Conservation (phyloP, 805 yeast species). For the Jamesozyma lodderae region DNA sequence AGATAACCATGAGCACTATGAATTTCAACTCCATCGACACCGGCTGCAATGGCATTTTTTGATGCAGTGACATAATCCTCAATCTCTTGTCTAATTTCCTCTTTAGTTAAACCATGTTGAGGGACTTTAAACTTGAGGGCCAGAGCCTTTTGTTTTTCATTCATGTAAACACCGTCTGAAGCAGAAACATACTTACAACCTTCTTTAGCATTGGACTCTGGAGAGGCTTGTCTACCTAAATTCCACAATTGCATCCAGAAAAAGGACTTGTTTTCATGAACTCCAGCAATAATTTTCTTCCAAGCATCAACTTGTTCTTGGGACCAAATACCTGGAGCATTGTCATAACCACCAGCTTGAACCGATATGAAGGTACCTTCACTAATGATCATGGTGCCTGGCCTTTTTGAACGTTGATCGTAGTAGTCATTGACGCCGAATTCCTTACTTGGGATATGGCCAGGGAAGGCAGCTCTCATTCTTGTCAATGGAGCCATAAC, state of each 20-base stretch:
- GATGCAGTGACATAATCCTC: constrained; percentile 39
- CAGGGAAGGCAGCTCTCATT: constrained; percentile 30
- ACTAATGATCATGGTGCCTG: constrained; percentile 45
- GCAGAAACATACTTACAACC: constrained; percentile 34
- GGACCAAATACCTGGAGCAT: constrained; percentile 42
- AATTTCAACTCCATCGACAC: constrained; percentile 53
- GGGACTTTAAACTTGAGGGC: constrained; percentile 29
- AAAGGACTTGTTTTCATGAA: constrained; percentile 42
- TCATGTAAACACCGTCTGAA: constrained; percentile 29
- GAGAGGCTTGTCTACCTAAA: constrained; percentile 35
- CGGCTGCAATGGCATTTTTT: constrained; percentile 26
- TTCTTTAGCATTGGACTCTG: constrained; percentile 28
- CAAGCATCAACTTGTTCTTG: constrained; percentile 40
- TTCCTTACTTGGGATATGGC: constrained; percentile 35
- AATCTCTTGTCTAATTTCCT: constrained; percentile 34
- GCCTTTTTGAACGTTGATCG: constrained; percentile 40
- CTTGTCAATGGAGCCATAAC: constrained; percentile 38
- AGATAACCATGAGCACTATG: constrained; percentile 63
- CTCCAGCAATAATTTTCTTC: constrained; percentile 38
- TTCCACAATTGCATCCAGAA: constrained; percentile 45
- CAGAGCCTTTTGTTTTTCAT: constrained; percentile 27
- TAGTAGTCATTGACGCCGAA: constrained; percentile 42
- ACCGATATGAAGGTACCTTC: constrained; percentile 46
- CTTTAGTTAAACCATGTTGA: constrained; percentile 23
- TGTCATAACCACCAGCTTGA: constrained; percentile 33